Evolutionary conservation across 257 asterid species (phyloP).

Genomic region (Fraxinus cuspidata): DNA sequence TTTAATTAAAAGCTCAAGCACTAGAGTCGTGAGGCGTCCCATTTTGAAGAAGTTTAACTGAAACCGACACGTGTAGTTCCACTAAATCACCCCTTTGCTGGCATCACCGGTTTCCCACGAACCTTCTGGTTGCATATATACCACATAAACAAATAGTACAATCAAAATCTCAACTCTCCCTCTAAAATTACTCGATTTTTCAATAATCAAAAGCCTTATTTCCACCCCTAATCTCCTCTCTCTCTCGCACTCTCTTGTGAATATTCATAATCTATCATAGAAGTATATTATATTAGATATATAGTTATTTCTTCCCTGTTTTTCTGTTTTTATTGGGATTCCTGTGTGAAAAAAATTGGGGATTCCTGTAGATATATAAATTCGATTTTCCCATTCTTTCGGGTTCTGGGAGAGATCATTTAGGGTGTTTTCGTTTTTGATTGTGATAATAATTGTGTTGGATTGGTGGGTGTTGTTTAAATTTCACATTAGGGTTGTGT

Average conservation of each 20-base stretch:
- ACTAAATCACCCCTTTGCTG: background rate
- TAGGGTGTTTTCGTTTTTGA: background rate
- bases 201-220: background rate
- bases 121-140: slow-evolving; percentile 27
- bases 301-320: slow-evolving; percentile 5
- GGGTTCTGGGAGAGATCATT: slow-evolving; percentile 25
- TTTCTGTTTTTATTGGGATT: slow-evolving; percentile 16
- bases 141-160: slow-evolving; percentile 36
- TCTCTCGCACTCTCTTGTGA: slow-evolving; percentile 19
- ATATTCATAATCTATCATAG: slow-evolving; percentile 8
- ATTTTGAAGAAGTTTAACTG: background rate
- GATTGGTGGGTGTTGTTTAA: slow-evolving; percentile 32
- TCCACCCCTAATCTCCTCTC: background rate
- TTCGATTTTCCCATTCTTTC: slow-evolving; percentile 18
- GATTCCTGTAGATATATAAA: slow-evolving; percentile 24
- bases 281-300: background rate
- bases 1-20: too few species aligned
- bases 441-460: slow-evolving; percentile 25
- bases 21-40: too few species aligned
- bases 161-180: slow-evolving; percentile 31
- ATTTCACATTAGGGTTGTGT: slow-evolving; percentile 33
- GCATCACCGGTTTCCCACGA: slow-evolving; percentile 22
- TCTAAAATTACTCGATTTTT: background rate
- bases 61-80: background rate
- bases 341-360: slow-evolving; percentile 25